Base-by-base conservation (phyloP, 495 filamentous ascomycete species). In the Xylaria curta region DNA sequence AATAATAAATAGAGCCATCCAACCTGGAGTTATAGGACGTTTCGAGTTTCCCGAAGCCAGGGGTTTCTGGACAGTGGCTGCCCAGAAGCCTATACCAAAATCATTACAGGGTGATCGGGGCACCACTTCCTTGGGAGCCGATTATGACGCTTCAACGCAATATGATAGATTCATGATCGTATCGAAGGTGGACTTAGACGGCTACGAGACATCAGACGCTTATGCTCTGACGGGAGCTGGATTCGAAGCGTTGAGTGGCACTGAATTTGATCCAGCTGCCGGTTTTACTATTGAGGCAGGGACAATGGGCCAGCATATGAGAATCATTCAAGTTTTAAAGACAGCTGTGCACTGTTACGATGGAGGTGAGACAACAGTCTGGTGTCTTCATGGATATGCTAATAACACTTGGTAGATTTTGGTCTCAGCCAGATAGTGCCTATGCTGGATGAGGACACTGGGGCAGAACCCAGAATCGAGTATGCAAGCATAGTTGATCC, bases 341-440 rank as follows among this genome's bases (percentile, higher is more conserved):
- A 92, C 89, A 38, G 94, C 98, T 74, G 89, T 99, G 17, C 86
- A 94, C 58, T 93, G 89, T 68, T 98, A 97, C 76, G 94, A 98
- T 78, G 90, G 89, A 79, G 91, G 94, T 97, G 83, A 87, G 91
- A 60, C 40, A 7, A n/a, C n/a, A 87, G 90, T 83, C 46, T 26
- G 26, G 26, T 42, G 51, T 40, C 72, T 77, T 61, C 72, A 76
- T 76, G 76, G 51, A 62, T 46, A 19, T 74, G 54, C 78, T 81
- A 75, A 81, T 60, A 75, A 59, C 8, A 19, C 26, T 33, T 26
- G 69, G n/a, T 75, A 95, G 94, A 97, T 78, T 84, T 98, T 59
- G 91, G 91, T 12, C 85, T 99, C 46, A 87, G 89, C 56, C 95
- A 98, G 77, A 98, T 98, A 40, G 87, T 97, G 68, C 93, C 94